Conservation (phyloP, 192 early-diverging fungal species). For the Coemansia furcata region DNA sequence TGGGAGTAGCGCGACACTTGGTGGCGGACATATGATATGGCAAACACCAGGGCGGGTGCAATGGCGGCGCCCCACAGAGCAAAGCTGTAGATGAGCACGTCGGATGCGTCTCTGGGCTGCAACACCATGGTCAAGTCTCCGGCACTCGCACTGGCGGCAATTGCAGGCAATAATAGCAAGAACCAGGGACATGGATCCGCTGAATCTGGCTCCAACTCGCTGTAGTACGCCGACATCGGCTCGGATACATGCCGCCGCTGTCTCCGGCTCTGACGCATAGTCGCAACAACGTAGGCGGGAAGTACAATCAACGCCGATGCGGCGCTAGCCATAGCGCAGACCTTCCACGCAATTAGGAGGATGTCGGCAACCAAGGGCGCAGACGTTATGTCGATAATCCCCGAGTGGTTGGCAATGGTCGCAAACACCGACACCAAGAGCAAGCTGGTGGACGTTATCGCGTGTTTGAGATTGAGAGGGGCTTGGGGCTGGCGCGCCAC, state of each 20-base stretch:
- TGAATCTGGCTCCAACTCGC: neutral
- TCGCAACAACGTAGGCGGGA: conserved; percentile 1
- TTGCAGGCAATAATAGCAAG: conserved; percentile 17
- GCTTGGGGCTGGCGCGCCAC: neutral
- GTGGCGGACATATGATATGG: conserved; percentile 10
- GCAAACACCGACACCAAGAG: conserved; percentile 12
- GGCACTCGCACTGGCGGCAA: conserved; percentile 11
- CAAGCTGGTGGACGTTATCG: neutral
- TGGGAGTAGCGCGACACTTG: neutral
- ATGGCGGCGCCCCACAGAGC: conserved; percentile 28
- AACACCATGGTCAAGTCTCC: conserved; percentile 25
- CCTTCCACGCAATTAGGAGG: conserved; percentile 11
- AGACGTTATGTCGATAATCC: conserved; percentile 25
- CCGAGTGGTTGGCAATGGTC: conserved; percentile 17
- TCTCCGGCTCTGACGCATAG: neutral
- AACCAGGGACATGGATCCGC: conserved; percentile 3
- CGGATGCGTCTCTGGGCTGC: conserved; percentile 7
- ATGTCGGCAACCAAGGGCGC: conserved; percentile 33
- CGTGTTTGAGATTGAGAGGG: neutral
- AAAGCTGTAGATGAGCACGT: conserved; percentile 9
- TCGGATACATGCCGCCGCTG: neutral
- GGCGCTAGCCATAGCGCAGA: conserved; percentile 10
- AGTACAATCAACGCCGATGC: neutral
- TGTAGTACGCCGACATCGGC: neutral
- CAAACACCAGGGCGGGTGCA: conserved; percentile 11